Evolutionary conservation across 768 basidiomycete genomes (phyloP), one percentile per base, ranked within the genome.

Genomic region (Pleurotus citrinopileatus): DNA sequence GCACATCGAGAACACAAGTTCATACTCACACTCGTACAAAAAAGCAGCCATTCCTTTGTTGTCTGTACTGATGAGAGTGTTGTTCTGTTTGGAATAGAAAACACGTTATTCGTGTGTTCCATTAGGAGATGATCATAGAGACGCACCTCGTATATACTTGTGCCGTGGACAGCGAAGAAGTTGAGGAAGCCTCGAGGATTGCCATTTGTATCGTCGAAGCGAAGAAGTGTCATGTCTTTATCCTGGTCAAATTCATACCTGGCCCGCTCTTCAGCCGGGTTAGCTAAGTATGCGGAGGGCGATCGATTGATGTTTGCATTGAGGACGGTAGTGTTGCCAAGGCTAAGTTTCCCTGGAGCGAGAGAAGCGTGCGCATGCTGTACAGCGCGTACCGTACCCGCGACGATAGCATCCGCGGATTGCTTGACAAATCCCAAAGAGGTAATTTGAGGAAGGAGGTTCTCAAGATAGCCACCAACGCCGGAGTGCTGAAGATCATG

Each of bases 1-100:
- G 38, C 38, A 40, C 38, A 50, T 48, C 36, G 40, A 29, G 3
- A 25, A n/a, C 10, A 1, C 12, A 15, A 46, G 3, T 20, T 42
- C 5, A 46, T 1, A 53, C 77, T 46, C 55, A 86, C 86, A 70
- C 75, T 91, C 90, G 56, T 89, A 92, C 15, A 91, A 64, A 65
- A 80, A 86, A 6, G 88, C 88, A 2, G 89, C 88, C 87, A 91
- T 90, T 36, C 90, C 90, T 65, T 92, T 91, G 72, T 91, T 91
- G 67, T 91, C 90, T 2, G 78, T 69, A 65, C 87, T 90, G 26
- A 91, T 79, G n/a, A 91, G 71, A 0, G 89, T 90, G 58, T 90
- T 91, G 63, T 91, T 92, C 87, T 90, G 58, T 23, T 38, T 19
- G 46, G 27, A 40, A 58, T 25, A 56, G 50, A 26, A 42, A 44